Base-by-base conservation (phyloP, 495 filamentous ascomycete species). In the Aspergillus nidulans region DNA sequence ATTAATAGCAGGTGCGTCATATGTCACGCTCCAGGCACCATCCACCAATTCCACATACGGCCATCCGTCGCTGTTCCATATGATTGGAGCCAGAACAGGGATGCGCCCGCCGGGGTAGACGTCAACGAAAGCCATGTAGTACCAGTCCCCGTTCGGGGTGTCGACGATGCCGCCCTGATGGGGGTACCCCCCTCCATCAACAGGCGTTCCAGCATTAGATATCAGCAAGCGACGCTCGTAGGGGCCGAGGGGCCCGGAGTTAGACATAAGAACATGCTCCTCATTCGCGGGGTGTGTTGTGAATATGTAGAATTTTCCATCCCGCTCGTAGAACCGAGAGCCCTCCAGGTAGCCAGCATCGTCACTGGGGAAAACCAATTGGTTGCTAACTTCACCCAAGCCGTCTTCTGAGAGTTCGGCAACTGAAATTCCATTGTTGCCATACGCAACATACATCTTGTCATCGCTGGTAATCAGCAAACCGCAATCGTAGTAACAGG, bases 401-500 rank as follows among this genome's bases (percentile, higher is more conserved):
- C 73, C 76, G 44, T 81, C 80, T 0, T 57, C 25, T 9, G 74
- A 71, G 1, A 85, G 68, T 56, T 18, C 1, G 3, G 38, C 38
- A 16, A 41, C 38, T 7, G 1, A 3, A 12, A 44, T 44, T 1
- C 2, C 4, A 2, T 7, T 44, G 1, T 2, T 24, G 18, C 81
- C 82, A 53, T 83, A 81, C 1, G 70, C 78, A 12, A 85, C 77
- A 55, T 83, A 85, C 71, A 81, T 77, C 1, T 63, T 77, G 43
- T 81, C 80, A 51, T 84, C 74, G 40, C 67, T 64, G 51, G 83
- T 79, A 53, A 86, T 69, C 6, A 84, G 64, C 6, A 85, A 60
- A 4, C 83, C 81, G 32, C 67, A 72, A 61, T 86, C 82, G 59
- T 86, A 85, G 57, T 80, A 84, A 63, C 81, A 86, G 6, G 57